These are phyloP conservation scores for Oxytropis ochrocephala DNA, from an alignment of 306 rosid species.

Conservation along the genomic window DNA sequence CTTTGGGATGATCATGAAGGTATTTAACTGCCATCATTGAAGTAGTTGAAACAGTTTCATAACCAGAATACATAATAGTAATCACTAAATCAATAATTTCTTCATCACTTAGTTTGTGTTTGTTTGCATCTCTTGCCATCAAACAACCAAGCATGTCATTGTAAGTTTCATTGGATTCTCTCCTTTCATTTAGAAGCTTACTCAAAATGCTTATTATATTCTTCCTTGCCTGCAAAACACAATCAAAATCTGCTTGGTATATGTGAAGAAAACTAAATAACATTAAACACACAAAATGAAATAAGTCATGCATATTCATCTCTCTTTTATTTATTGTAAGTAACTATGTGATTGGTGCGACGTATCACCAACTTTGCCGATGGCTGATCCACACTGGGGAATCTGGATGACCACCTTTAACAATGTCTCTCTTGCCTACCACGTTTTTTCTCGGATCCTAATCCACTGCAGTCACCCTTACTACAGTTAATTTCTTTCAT, in stretches of 20 bases:
- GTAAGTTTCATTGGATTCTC: slow-evolving; percentile 45
- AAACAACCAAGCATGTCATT: slow-evolving; percentile 63
- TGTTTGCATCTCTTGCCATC: slow-evolving; percentile 57
- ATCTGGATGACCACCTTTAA: too few relatives aligned
- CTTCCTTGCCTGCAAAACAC: slow-evolving; percentile 70
- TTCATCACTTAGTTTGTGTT: slow-evolving; percentile 58
- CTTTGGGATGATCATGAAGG: slow-evolving; percentile 87
- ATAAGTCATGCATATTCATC: background rate
- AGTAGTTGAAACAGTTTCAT: slow-evolving; percentile 95
- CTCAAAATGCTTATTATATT: slow-evolving; percentile 51
- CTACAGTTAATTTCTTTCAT: too few relatives aligned
- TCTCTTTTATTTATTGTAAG: background rate
- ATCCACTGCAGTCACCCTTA: too few relatives aligned
- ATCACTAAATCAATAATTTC: slow-evolving; percentile 80
- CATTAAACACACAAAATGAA: background rate
- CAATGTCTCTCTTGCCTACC: too few relatives aligned
- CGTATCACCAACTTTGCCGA: too few relatives aligned
- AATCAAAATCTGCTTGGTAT: background rate
- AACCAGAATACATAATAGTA: slow-evolving; percentile 82
- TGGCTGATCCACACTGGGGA: too few relatives aligned
- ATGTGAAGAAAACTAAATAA: background rate
- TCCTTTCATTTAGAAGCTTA: slow-evolving; percentile 57
- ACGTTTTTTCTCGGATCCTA: too few relatives aligned
- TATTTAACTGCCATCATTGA: slow-evolving; percentile 98
- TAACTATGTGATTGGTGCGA: too few relatives aligned